Evolutionary conservation across 805 yeast genomes (phyloP).

Genomic region (Pichia gijzeniarum): DNA sequence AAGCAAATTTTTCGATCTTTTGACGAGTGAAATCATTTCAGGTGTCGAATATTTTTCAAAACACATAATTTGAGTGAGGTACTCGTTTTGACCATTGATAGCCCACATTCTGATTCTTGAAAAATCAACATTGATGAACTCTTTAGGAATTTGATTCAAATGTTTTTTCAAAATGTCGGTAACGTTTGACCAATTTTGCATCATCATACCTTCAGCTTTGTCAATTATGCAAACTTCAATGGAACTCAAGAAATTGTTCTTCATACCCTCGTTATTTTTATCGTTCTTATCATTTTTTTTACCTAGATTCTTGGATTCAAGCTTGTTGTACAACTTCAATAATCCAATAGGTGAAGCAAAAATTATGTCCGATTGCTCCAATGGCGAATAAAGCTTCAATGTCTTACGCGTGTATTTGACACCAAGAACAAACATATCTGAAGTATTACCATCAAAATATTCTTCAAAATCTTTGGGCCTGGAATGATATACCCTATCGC

Average conservation of each 20-base stretch:
- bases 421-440: conserved; percentile 90
- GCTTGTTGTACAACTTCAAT: conserved; percentile 61
- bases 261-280: conserved; percentile 43
- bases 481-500: conserved; percentile 29
- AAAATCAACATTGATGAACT: conserved; percentile 71
- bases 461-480: conserved; percentile 83
- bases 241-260: conserved; percentile 75
- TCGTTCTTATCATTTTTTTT: conserved; percentile 7
- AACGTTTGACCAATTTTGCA: conserved; percentile 92
- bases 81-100: conserved; percentile 71
- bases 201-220: conserved; percentile 76
- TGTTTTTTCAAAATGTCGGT: conserved; percentile 56
- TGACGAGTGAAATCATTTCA: conserved; percentile 58
- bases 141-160: conserved; percentile 70
- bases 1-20: conserved; percentile 39
- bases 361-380: conserved; percentile 78
- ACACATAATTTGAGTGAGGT: conserved; percentile 70
- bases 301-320: background rate
- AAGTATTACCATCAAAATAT: conserved; percentile 80
- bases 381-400: conserved; percentile 74
- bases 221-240: conserved; percentile 79
- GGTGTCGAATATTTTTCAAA: conserved; percentile 79
- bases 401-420: conserved; percentile 84
- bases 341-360: conserved; percentile 91
- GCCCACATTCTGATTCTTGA: conserved; percentile 90